Evolutionary conservation across 2,329 filamentous ascomycete genomes (phyloP).

Genomic region (Furcasterigmium sp.): DNA sequence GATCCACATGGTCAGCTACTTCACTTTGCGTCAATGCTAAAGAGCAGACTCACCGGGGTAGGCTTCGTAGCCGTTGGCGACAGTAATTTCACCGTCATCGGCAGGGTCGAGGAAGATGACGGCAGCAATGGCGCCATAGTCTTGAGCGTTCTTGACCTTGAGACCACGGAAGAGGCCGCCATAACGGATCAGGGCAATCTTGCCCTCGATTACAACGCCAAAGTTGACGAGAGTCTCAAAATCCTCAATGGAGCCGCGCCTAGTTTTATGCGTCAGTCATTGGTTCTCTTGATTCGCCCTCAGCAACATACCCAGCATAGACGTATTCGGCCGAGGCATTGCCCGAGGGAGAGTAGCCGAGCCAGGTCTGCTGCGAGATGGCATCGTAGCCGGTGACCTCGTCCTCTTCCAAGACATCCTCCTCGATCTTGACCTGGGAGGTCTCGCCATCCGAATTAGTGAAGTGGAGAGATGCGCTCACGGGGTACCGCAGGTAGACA

Average conservation of each 20-base stretch:
- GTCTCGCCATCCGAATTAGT: slow-evolving; percentile 36
- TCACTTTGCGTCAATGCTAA: neutral
- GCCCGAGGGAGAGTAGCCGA: slow-evolving; percentile 76
- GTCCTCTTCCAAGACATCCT: slow-evolving; percentile 69
- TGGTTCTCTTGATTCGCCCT: too few relatives aligned
- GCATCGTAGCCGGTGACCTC: slow-evolving; percentile 64
- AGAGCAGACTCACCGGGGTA: slow-evolving; percentile 49
- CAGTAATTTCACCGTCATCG: slow-evolving; percentile 69
- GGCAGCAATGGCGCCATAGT: slow-evolving; percentile 67
- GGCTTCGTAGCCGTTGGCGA: slow-evolving; percentile 64
- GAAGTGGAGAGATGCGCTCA: slow-evolving; percentile 44
- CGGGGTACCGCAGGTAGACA: slow-evolving; percentile 56
- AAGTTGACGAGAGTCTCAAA: slow-evolving; percentile 66
- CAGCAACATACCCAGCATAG: slow-evolving; percentile 57
- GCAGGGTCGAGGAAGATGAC: slow-evolving; percentile 71
- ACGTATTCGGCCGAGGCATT: slow-evolving; percentile 72
- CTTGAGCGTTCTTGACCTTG: slow-evolving; percentile 78
- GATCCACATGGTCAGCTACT: neutral
- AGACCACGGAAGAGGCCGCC: slow-evolving; percentile 73
- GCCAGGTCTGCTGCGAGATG: slow-evolving; percentile 66
- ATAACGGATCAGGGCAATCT: slow-evolving; percentile 75
- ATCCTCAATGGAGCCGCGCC: slow-evolving; percentile 63
- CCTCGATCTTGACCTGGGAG: slow-evolving; percentile 63
- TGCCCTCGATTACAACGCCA: slow-evolving; percentile 66
- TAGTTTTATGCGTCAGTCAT: slow-evolving; percentile 7